A percentile compares a stretch with the other conserved stretches of the same genome.
Conservation (phyloP, 495 filamentous ascomycete genomes). For the Beverwykella pulmonaria region DNA sequence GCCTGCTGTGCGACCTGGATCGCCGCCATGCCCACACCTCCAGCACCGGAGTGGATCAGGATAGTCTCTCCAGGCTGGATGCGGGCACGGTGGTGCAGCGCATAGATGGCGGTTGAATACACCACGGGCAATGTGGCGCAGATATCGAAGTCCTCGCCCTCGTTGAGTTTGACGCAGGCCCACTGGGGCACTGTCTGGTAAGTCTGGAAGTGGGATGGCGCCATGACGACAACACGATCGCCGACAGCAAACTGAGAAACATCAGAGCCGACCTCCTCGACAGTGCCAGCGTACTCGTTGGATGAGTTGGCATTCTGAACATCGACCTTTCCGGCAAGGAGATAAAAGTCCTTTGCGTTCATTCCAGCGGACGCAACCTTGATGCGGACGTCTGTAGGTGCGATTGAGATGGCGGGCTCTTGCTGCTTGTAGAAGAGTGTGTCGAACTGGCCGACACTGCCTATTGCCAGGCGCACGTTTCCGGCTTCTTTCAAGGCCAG, state of each 20-base stretch:
- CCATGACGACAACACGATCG: slow-evolving; percentile 49
- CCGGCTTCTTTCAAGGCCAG: slow-evolving; percentile 20
- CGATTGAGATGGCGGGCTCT: neutral
- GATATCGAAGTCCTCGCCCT: neutral
- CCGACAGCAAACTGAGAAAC: slow-evolving; percentile 35
- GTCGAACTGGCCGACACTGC: slow-evolving; percentile 30
- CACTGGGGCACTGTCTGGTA: slow-evolving; percentile 39
- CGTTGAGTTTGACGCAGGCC: slow-evolving; percentile 13
- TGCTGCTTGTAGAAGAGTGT: slow-evolving; percentile 41
- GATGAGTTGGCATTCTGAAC: neutral
- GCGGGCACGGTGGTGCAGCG: slow-evolving; percentile 36
- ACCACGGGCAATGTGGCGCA: slow-evolving; percentile 17
- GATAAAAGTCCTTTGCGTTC: slow-evolving; percentile 22
- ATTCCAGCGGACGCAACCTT: slow-evolving; percentile 6
- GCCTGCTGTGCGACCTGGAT: slow-evolving; percentile 45
- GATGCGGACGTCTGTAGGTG: neutral
- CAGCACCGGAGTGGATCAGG: slow-evolving; percentile 52
- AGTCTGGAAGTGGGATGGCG: slow-evolving; percentile 47
- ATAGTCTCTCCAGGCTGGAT: slow-evolving; percentile 44
- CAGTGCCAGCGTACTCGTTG: slow-evolving; percentile 3
- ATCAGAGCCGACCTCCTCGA: slow-evolving; percentile 4
- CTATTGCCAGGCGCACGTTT: slow-evolving; percentile 26
- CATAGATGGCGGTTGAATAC: slow-evolving; percentile 40
- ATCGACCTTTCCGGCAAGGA: neutral
- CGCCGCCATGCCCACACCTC: slow-evolving; percentile 50